Base-by-base conservation (phyloP, 306 rosid species). In the Trifolium fragiferum region DNA sequence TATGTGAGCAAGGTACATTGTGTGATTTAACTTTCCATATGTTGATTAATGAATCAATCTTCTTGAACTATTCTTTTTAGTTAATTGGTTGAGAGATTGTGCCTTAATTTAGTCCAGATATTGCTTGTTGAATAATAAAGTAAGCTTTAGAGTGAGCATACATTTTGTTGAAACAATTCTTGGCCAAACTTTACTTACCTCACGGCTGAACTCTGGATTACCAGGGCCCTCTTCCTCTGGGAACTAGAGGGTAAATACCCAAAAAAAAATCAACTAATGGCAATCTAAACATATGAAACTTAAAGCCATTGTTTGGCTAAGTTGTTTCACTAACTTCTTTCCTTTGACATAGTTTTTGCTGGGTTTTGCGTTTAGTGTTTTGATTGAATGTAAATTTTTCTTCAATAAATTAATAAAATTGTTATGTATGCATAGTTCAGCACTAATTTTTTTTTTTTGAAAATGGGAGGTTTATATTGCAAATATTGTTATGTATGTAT, bases 11-110 rank as follows among this genome's bases (percentile, higher is more conserved):
- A 62, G 40, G 63, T 67, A 68, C 10, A 37, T 18, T 13, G 71
- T 66, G 89, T 85, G 79, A 74, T 81, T 70, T 67, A 70, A 23
- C 37, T 25, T 23, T 53, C 59, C 41, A 11, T 67, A 8, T 58
- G 30, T 62, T 66, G 27, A 58, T 54, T 41, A 57, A 67, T 16
- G 40, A 14, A 21, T 70, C 59, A 40, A 40, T 27, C 8, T 71
- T 44, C 66, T 38, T 37, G 33, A 4, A 4, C 18, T 38, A 35
- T 74, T 37, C 14, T 54, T 57, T 2, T 57, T 23, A 25, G 62
- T 57, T 57, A 10, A 49, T 35, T 35, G 7, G 7, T 5, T 33
- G 49, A 49, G 5, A 5, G 1, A 10, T 43, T 63, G 11, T 51
- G 60, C 49, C 66, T 14, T 15, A 30, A 40, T 55, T 72, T 61